Evolutionary conservation across 2,329 filamentous ascomycete genomes (phyloP).

Genomic region (Ceratocystis destructans): DNA sequence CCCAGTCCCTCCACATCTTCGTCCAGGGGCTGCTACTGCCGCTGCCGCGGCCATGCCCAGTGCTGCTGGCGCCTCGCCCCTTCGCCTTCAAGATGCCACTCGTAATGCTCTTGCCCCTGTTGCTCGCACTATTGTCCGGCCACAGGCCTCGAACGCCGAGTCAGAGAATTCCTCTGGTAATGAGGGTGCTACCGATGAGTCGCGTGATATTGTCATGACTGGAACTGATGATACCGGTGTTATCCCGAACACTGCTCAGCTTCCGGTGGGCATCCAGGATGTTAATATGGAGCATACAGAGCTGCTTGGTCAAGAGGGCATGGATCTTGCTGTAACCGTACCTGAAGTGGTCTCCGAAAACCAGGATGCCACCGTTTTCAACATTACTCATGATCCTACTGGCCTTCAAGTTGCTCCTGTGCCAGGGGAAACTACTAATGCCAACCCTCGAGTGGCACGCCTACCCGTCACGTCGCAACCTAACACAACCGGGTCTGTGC

Average conservation of each 20-base stretch:
- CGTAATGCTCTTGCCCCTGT: conserved; percentile 22
- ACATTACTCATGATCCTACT: conserved; percentile 75
- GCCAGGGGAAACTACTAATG: conserved; percentile 49
- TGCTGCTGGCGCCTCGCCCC: background rate
- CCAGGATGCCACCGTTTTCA: conserved; percentile 83
- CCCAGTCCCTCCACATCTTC: conserved; percentile 24
- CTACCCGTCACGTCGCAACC: conserved; percentile 16
- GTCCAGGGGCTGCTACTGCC: conserved; percentile 63
- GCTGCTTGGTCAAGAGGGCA: conserved; percentile 22
- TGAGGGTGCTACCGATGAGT: conserved; percentile 65
- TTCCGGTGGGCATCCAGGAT: conserved; percentile 72
- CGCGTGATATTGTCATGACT: conserved; percentile 63
- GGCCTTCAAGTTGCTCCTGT: conserved; percentile 70
- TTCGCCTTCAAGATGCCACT: background rate
- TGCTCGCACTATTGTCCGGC: conserved; percentile 42
- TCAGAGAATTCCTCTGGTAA: conserved; percentile 77
- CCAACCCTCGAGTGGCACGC: conserved; percentile 31
- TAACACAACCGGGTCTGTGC: conserved; percentile 50
- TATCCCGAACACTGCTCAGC: conserved; percentile 40
- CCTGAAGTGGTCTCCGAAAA: conserved; percentile 69
- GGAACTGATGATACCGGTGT: conserved; percentile 49
- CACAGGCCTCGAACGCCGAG: conserved; percentile 40
- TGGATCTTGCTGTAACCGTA: conserved; percentile 60
- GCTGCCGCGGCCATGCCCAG: conserved; percentile 52
- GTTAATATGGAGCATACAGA: conserved; percentile 68